Conservation (phyloP, 2,329 filamentous ascomycete genomes). For the Ophiocordyceps polyrhachis-furcata region DNA sequence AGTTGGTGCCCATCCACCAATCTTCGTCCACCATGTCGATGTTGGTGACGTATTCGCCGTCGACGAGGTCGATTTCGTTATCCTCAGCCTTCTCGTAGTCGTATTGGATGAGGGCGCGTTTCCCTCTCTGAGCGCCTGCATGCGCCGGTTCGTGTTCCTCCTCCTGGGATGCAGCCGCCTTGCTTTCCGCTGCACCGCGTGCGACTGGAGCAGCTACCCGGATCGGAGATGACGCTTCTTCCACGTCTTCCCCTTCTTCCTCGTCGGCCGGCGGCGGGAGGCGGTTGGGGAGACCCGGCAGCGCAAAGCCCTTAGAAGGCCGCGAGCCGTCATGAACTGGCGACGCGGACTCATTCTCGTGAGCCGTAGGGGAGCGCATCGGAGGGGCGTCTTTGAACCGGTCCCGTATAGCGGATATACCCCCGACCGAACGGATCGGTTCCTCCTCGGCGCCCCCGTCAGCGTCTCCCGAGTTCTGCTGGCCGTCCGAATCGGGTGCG, state of each 20-base stretch:
- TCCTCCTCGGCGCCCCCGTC: constrained; percentile 30
- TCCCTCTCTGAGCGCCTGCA: constrained; percentile 28
- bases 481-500: constrained; percentile 24
- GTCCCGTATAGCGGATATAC: constrained; percentile 59
- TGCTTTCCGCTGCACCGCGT: constrained; percentile 39
- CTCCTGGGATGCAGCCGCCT: constrained; percentile 45
- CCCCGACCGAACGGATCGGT: constrained; percentile 38
- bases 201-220: constrained; percentile 73
- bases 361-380: constrained; percentile 27
- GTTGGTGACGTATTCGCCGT: constrained; percentile 74
- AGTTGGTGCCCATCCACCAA: constrained; percentile 96
- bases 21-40: constrained; percentile 97
- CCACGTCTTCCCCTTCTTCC: constrained; percentile 33
- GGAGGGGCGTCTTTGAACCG: constrained; percentile 64
- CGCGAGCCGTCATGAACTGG: constrained; percentile 41
- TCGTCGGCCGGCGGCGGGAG: constrained; percentile 32
- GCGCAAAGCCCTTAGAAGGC: constrained; percentile 55
- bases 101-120: constrained; percentile 67
- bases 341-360: constrained; percentile 26
- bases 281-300: constrained; percentile 55
- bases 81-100: constrained; percentile 97
- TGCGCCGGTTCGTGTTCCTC: constrained; percentile 17
- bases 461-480: constrained; percentile 45
- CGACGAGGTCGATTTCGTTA: constrained; percentile 80
- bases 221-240: constrained; percentile 54